Base-by-base conservation (phyloP, 2,329 filamentous ascomycete genomes). In the Juglanconis sp. region DNA sequence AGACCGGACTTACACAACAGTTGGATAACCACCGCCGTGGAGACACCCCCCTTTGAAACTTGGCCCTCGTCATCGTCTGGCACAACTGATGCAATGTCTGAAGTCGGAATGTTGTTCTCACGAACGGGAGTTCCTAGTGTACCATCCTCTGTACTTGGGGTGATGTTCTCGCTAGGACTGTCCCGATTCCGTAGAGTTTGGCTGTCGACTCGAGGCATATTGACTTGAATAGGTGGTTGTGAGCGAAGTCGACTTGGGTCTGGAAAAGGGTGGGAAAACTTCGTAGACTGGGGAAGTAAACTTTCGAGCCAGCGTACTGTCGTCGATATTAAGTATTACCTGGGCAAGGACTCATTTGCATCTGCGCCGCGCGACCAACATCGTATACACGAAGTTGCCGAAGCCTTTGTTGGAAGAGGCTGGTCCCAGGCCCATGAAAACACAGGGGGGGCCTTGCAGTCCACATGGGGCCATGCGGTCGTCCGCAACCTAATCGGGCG, bases 1-100 rank as follows among this genome's bases (percentile, higher is more conserved):
- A n/a, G n/a, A n/a, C 15, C 5, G n/a, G 31, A 59, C 57, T 13
- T 46, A 59, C 57, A 46, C 1, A 59, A 35, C 30, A 55, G 35
- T 24, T 59, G 57, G 5, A 59, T 35, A 5, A 59, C 36, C 48
- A 59, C 5, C 9, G 52, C 51, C 1, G 46, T 46, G 17, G 57
- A 59, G 34, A 56, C 9, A 6, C 15, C n/a, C 13, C 34, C 34
- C 10, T 52, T 47, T 31, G 48, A 24, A 34, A 13, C 5, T 53
- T n/a, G 40, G 3, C 31, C 31, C 31, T 38, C 5, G 32, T 30
- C 34, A 32, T 2, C 36, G 52, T 53, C n/a, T 38, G 17, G 6
- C 36, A 44, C 30, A 30, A 38, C 15, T 1, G 49, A 52, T 4
- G 49, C 15, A 38, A 24, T 13, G 4, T 17, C 34, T 11, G 49